Percentiles rank a stretch among this genome's conserved stretches.
Evolutionary conservation across 1,284 basidiomycete species (phyloP).

Genomic region (Microbotryomycetes sp.): DNA sequence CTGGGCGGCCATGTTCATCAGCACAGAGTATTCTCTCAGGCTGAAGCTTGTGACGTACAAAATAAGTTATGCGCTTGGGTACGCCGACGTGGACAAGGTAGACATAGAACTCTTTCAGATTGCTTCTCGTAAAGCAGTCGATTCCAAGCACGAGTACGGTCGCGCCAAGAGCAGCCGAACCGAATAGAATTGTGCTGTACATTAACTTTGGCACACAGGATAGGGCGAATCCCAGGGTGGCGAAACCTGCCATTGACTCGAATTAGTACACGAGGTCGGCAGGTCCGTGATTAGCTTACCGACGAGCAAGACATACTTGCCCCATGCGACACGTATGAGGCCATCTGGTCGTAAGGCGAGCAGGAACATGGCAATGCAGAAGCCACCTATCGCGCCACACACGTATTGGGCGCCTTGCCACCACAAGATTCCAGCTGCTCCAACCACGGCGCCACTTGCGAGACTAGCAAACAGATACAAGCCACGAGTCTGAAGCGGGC

Average conservation of each 20-base stretch:
- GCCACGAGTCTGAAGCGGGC: conserved; percentile 62
- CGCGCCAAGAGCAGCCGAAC: conserved; percentile 82
- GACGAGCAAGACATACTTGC: conserved; percentile 76
- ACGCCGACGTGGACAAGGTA: conserved; percentile 85
- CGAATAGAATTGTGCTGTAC: conserved; percentile 67
- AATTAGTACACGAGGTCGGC: background rate
- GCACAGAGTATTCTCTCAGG: no score
- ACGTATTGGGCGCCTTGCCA: conserved; percentile 78
- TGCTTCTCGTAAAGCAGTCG: conserved; percentile 84
- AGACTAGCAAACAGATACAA: conserved; percentile 78
- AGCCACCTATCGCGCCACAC: conserved; percentile 81
- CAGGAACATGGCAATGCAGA: conserved; percentile 68
- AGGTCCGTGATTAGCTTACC: conserved; percentile 48
- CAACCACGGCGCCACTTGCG: conserved; percentile 73
- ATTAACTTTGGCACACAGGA: conserved; percentile 63
- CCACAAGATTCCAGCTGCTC: conserved; percentile 78
- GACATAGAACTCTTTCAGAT: conserved; percentile 92
- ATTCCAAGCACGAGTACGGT: conserved; percentile 86
- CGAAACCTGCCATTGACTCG: conserved; percentile 39
- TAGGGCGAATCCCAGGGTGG: conserved; percentile 53
- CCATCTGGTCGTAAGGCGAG: conserved; percentile 77
- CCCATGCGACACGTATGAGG: conserved; percentile 61
- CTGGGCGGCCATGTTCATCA: no score
- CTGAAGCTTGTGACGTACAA: conserved; percentile 2
- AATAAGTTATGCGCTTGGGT: conserved; percentile 56